phyloP scores from a whole-genome alignment of 345 rosid genomes.

The Euclidium syriacum region DNA sequence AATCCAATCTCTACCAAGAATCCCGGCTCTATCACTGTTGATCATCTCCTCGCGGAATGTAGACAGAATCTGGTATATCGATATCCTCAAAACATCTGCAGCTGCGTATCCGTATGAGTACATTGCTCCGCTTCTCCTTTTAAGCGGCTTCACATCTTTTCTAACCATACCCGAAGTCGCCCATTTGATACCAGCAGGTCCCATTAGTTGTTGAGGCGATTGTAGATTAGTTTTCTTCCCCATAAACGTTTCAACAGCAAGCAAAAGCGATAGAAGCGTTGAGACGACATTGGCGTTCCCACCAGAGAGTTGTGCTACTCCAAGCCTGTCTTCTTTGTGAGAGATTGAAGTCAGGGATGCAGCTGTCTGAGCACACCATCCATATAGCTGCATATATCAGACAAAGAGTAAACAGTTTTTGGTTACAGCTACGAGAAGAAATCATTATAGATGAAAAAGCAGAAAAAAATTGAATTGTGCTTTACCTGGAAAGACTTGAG shows the following conservation, averaged over 20 bases:
- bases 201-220: constrained; percentile 55
- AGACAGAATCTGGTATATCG: constrained; percentile 61
- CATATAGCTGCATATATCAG: constrained; percentile 48
- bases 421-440: background rate
- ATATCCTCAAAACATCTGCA: constrained; percentile 69
- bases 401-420: background rate
- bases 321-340: constrained; percentile 72
- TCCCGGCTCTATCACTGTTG: constrained; percentile 49
- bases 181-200: constrained; percentile 68
- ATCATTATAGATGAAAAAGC: background rate
- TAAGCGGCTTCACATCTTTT: constrained; percentile 46
- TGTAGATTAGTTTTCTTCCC: constrained; percentile 77
- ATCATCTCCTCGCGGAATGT: constrained; percentile 78
- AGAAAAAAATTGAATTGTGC: background rate
- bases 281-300: constrained; percentile 70
- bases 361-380: constrained; percentile 73
- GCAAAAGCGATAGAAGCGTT: constrained; percentile 64
- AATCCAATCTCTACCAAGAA: constrained; percentile 83
- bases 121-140: constrained; percentile 43
- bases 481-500: constrained; percentile 74
- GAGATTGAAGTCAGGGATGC: constrained; percentile 73
- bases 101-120: constrained; percentile 65
- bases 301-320: constrained; percentile 93
- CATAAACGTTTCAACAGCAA: constrained; percentile 78
- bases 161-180: constrained; percentile 52